Base-by-base conservation (phyloP, 2,329 filamentous ascomycete species). In the Talaromyces atroroseus region DNA sequence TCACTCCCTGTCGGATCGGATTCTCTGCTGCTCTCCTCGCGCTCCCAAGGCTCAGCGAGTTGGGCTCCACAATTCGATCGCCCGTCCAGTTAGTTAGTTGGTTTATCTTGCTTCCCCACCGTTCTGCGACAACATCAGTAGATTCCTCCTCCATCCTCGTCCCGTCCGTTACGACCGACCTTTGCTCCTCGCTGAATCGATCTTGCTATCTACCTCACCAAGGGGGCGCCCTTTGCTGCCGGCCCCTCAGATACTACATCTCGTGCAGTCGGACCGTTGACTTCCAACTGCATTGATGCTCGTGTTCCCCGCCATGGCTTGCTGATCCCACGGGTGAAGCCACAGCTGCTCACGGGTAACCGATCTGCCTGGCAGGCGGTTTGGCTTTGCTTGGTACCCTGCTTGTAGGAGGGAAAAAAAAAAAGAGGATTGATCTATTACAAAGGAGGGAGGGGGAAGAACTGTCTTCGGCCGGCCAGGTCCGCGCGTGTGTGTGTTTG, bases 311-410 rank as follows among this genome's bases (percentile, higher is more conserved):
- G 65, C 59, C 64, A 73, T 73, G 73, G 70, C 68, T 66, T 61
- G 64, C 70, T 73, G 67, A 73, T 72, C 63, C 62, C 64, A 65
- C 71, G 65, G 68, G 71, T 71, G 69, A 72, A 69, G 71, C 61
- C 66, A 69, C 70, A 73, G 66, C 66, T 69, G 65, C 63, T 61
- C 55, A 66, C 70, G 71, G 72, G 71, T 70, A 68, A 63, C 70
- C 69, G 71, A 68, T 72, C 72, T 74, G 72, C 73, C 69, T 65
- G 65, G 73, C 72, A 74, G 72, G 73, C 69, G 71, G 71, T 67
- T 65, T 64, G 68, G 68, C 68, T 68, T 64, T 61, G 64, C 61
- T 62, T 62, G 58, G 56, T 55, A 61, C 44, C 20, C 40, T 49
- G 50, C 56, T 50, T 29, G 29, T 40, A 11, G 4, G 24, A 21